A percentile compares a stretch with the other conserved stretches of the same genome.
phyloP scores from a whole-genome alignment of 169 alveolate species.

The Plasmodium coatneyi region DNA sequence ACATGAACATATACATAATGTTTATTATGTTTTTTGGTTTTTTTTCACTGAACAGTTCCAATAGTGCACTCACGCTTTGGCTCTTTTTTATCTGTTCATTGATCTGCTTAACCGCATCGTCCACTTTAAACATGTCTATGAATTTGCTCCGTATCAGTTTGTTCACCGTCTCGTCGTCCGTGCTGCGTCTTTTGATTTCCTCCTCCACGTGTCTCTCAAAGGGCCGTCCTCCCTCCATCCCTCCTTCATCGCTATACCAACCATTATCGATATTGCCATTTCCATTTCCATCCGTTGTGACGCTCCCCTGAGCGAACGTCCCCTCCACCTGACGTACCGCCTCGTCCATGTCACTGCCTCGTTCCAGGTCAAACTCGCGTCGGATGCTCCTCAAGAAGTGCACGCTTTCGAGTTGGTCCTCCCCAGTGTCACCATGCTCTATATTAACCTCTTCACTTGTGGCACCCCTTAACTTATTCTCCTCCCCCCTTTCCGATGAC shows the following conservation, averaged over 20 bases:
- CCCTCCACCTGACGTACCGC: slow-evolving; percentile 10
- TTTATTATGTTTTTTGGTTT: slow-evolving; percentile 39
- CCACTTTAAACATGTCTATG: slow-evolving; percentile 15
- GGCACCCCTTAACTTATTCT: not conserved
- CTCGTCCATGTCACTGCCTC: slow-evolving; percentile 23
- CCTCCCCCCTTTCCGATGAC: not conserved
- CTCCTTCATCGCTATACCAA: not conserved
- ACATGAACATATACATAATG: slow-evolving; percentile 59
- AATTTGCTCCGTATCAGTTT: slow-evolving; percentile 3
- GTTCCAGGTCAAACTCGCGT: slow-evolving; percentile 8
- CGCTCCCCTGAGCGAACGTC: not conserved
- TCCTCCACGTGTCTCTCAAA: not conserved
- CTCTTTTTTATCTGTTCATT: slow-evolving; percentile 42
- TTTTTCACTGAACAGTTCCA: slow-evolving; percentile 20
- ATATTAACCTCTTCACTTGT: not conserved
- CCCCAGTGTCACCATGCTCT: not conserved
- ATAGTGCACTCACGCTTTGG: slow-evolving; percentile 10
- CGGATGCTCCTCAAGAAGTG: slow-evolving; percentile 15
- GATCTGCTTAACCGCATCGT: slow-evolving; percentile 26
- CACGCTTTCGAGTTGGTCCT: slow-evolving; percentile 27
- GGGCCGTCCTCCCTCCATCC: not conserved
- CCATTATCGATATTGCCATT: not conserved
- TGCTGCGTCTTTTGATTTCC: slow-evolving; percentile 1
- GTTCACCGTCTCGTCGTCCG: not conserved
- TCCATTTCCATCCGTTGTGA: not conserved